These are phyloP conservation scores for Amylocystis lapponica DNA, from an alignment of 768 basidiomycete genomes.

Conservation along the genomic window DNA sequence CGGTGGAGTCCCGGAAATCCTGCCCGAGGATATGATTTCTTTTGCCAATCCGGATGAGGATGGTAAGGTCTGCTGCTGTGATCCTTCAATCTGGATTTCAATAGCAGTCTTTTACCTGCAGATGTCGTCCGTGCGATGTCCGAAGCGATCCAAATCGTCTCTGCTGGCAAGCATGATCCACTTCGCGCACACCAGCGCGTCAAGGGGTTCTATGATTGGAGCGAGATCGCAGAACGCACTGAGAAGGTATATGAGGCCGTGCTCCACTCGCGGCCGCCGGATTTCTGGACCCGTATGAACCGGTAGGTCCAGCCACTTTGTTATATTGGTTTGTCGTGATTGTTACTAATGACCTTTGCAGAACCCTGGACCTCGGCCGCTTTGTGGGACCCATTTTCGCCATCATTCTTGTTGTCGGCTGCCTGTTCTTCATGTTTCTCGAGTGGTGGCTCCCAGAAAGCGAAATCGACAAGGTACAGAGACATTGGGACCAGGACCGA, in stretches of 20 bases:
- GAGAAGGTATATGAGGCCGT: conserved; percentile 78
- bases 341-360: conserved; percentile 20
- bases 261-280: conserved; percentile 51
- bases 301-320: conserved; percentile 43
- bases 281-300: conserved; percentile 72
- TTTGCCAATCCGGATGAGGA: conserved; percentile 93
- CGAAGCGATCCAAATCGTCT: conserved; percentile 70
- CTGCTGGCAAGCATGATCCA: conserved; percentile 67
- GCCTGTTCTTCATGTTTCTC: conserved; percentile 78
- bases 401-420: conserved; percentile 83
- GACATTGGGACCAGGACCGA: conserved; percentile 48
- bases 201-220: conserved; percentile 85
- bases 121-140: conserved; percentile 83
- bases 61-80: conserved; percentile 43
- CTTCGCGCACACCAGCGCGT: conserved; percentile 70
- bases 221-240: conserved; percentile 68
- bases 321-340: neutral
- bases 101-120: conserved; percentile 23
- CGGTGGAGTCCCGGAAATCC: conserved; percentile 92
- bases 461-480: conserved; percentile 67
- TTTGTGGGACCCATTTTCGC: conserved; percentile 86
- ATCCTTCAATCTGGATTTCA: neutral
- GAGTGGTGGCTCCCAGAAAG: conserved; percentile 82
- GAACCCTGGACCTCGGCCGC: conserved; percentile 71
- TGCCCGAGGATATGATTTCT: conserved; percentile 92